Evolutionary conservation across 306 rosid genomes (phyloP).

Genomic region (Rubus parviflorus): DNA sequence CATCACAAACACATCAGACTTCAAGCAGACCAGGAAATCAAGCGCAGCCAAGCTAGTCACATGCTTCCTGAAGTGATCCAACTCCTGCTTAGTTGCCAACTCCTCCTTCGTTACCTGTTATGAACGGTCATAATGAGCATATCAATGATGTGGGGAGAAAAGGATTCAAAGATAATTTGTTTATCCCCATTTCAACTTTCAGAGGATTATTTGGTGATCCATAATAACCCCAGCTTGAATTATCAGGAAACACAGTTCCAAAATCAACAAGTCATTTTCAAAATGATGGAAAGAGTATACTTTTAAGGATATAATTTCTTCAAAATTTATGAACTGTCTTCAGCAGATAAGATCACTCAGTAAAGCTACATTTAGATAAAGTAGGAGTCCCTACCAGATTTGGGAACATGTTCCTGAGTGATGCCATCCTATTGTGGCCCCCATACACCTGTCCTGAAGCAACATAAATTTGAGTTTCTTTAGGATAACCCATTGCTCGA

Average conservation of each 20-base stretch:
- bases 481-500: slow-evolving; percentile 96
- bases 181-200: neutral
- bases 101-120: slow-evolving; percentile 93
- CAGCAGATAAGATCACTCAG: neutral
- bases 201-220: neutral
- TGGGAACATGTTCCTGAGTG: slow-evolving; percentile 94
- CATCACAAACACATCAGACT: slow-evolving; percentile 97
- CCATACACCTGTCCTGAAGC: slow-evolving; percentile 99
- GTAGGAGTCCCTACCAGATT: slow-evolving; percentile 53
- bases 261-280: neutral
- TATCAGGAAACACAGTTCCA: neutral
- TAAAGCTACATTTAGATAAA: neutral
- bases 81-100: slow-evolving; percentile 79
- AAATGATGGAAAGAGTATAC: neutral
- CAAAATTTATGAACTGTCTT: slow-evolving; percentile 6
- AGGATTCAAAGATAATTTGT: neutral
- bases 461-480: slow-evolving; percentile 97
- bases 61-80: slow-evolving; percentile 88
- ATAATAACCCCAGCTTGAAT: neutral
- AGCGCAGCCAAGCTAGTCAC: slow-evolving; percentile 98
- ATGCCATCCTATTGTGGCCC: slow-evolving; percentile 98
- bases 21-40: slow-evolving; percentile 96
- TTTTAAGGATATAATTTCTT: neutral
- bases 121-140: slow-evolving; percentile 3
- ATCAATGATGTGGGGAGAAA: slow-evolving; percentile 5